Evolutionary conservation across 2,329 filamentous ascomycete species (phyloP), one percentile per base, ranked within the genome.

Genomic region (Calycina herbarum): DNA sequence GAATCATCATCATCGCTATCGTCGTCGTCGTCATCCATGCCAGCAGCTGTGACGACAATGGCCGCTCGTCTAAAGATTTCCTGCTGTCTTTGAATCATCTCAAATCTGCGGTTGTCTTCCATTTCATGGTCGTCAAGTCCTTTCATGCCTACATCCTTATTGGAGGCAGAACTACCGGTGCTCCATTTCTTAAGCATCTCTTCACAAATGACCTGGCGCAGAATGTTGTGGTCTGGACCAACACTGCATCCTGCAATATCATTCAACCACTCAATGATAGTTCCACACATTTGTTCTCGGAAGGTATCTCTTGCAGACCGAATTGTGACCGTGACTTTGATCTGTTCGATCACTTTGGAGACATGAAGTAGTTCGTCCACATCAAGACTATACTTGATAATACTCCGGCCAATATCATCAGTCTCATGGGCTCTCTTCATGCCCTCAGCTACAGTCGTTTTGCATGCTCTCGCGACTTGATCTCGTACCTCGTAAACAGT

Each of bases 281-380:
- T 93, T n/a, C 92, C 93, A 73, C 94, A 97, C 96, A 99, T 99
- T 76, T 98, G 92, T 76, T 99, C 95, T 66, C 95, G 86, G 79
- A 98, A 99, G 0, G 93, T 98, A 78, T 99, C 95, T 72, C 96
- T 86, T 5, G 95, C 88, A 10, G 94, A 97, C 57, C 95, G 88
- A 67, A 99, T 93, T 0, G 95, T 99, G 59, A 97, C 93, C 0
- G 95, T 98, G 65, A 99, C 88, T 76, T 96, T 94, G 77, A 99
- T 97, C 67, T 96, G 89, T 78, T 99, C 95, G 70, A 99, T 91
- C 27, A 95, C 89, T 69, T 87, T 90, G 5, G 94, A 92, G 78
- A 95, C 94, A 15, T 81, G 80, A 17, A 99, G 82, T 13, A 99
- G 84, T 45, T 86, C 83, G 33, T 87, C 82, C 48, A 98, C 81